Evolutionary conservation across 768 basidiomycete genomes (phyloP).

Genomic region (Podaxis pistillaris): DNA sequence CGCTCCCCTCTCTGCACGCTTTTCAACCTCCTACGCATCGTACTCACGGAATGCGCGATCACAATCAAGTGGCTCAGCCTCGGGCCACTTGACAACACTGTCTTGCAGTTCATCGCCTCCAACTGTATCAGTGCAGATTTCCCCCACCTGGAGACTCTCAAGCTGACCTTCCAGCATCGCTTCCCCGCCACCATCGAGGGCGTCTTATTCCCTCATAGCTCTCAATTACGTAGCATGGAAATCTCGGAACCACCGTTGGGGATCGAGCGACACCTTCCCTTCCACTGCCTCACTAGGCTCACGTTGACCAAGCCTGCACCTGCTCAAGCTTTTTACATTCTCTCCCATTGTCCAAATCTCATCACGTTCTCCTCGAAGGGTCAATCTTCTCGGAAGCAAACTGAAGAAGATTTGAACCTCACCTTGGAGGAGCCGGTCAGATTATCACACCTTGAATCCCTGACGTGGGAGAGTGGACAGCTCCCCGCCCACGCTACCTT

Average conservation of each 20-base stretch:
- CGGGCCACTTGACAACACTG: not conserved
- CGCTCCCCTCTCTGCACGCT: not conserved
- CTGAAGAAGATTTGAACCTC: not conserved
- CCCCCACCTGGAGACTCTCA: not conserved
- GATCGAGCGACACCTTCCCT: not conserved
- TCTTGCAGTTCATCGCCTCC: not conserved
- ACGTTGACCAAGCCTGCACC: not conserved
- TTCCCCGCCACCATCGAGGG: not conserved
- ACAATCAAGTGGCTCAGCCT: not conserved
- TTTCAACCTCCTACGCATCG: not conserved
- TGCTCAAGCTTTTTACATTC: not conserved
- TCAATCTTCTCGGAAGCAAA: not conserved
- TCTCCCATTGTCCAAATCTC: conserved; percentile 1
- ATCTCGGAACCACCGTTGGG: not conserved
- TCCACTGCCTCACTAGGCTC: not conserved
- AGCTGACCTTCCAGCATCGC: not conserved
- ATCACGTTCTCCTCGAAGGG: not conserved
- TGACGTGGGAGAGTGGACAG: not conserved
- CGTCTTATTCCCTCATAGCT: not conserved
- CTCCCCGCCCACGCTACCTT: not conserved
- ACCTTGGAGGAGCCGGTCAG: not conserved
- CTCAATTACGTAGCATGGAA: not conserved
- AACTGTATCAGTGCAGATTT: not conserved
- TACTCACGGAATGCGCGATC: not conserved
- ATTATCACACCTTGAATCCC: not conserved